Evolutionary conservation across 495 filamentous ascomycete species (phyloP).

Genomic region (Penicillium fimorum): DNA sequence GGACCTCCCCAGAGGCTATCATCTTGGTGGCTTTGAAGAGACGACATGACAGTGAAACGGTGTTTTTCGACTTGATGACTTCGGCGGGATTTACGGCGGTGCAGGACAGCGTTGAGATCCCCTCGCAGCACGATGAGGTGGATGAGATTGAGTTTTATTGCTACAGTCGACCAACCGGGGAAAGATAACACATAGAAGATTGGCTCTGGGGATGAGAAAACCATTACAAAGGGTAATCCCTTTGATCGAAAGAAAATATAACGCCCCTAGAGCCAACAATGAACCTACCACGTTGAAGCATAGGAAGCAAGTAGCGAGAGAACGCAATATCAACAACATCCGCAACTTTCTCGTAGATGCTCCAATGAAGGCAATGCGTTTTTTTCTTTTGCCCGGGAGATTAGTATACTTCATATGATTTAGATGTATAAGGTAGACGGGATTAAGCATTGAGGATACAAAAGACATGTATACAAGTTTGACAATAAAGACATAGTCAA

Average conservation of each 20-base stretch:
- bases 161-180: slow-evolving; percentile 25
- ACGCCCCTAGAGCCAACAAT: neutral
- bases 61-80: slow-evolving; percentile 76
- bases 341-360: neutral
- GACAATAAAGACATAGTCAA: no score
- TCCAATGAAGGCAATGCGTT: neutral
- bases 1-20: slow-evolving; percentile 48
- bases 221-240: neutral
- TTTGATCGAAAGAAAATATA: neutral
- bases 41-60: slow-evolving; percentile 76
- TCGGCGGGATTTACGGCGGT: slow-evolving; percentile 51
- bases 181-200: no score
- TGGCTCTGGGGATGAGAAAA: neutral
- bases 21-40: slow-evolving; percentile 79
- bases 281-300: neutral
- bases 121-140: slow-evolving; percentile 54
- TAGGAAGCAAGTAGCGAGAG: neutral
- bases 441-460: no score
- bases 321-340: neutral
- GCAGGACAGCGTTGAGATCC: slow-evolving; percentile 52
- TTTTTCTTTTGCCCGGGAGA: no score
- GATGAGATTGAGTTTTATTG: slow-evolving; percentile 63
- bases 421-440: no score
- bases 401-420: no score
- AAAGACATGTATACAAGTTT: no score